A percentile compares a stretch with the other conserved stretches of the same genome.
Evolutionary conservation across 805 yeast genomes (phyloP).

Genomic region (Candida coquimbonensis): DNA sequence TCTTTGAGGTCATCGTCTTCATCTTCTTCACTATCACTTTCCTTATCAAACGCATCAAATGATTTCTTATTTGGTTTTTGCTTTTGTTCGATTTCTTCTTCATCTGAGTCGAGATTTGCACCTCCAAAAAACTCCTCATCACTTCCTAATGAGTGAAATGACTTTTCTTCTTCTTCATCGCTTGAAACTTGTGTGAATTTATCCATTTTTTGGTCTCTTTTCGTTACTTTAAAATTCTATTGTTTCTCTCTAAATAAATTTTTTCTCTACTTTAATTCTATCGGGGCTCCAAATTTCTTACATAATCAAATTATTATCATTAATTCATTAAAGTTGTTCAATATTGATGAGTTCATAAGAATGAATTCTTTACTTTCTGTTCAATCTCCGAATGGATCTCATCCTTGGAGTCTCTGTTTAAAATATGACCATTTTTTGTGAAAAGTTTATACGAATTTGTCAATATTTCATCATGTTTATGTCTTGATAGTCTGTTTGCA

Average conservation of each 20-base stretch:
- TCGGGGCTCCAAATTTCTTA: not conserved
- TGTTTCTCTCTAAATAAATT: not conserved
- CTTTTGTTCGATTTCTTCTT: slow-evolving; percentile 13
- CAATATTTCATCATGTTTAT: not conserved
- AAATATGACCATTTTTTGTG: not conserved
- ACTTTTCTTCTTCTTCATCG: slow-evolving; percentile 7
- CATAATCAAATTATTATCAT: too few relatives aligned
- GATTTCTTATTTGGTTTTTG: slow-evolving; percentile 5
- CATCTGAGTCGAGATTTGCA: slow-evolving; percentile 6
- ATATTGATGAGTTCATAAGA: too few relatives aligned
- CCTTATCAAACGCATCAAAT: slow-evolving; percentile 16
- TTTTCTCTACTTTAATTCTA: not conserved
- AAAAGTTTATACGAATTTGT: not conserved
- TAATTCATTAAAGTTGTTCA: too few relatives aligned
- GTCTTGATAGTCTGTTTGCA: not conserved
- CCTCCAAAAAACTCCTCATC: slow-evolving; percentile 21
- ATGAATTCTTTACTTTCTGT: too few relatives aligned
- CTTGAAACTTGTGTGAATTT: slow-evolving; percentile 9
- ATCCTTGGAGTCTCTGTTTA: too few relatives aligned
- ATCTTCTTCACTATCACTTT: slow-evolving; percentile 13
- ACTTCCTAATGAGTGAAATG: slow-evolving; percentile 12
- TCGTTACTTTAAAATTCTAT: not conserved
- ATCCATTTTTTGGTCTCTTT: slow-evolving; percentile 12
- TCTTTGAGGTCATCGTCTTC: slow-evolving; percentile 10
- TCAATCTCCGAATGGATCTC: too few relatives aligned